Percentiles rank a stretch among this genome's conserved stretches.
phyloP scores from a whole-genome alignment of 345 rosid species.

The Isatis tinctoria region DNA sequence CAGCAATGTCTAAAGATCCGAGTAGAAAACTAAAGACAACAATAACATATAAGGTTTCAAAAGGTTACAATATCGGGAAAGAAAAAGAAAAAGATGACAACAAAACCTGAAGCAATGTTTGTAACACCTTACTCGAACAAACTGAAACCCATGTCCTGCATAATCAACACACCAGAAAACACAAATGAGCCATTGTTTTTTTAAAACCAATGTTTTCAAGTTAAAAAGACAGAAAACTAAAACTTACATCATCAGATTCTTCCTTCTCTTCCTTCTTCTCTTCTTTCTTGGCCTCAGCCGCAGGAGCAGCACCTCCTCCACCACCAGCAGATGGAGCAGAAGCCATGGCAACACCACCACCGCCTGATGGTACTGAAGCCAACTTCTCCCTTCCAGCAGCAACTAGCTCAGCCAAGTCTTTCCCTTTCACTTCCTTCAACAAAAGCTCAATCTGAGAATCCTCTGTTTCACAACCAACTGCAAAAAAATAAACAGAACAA shows the following conservation, averaged over 20 bases:
- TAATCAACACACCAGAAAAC: neutral
- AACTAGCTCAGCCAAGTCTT: constrained; percentile 70
- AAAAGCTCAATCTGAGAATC: constrained; percentile 58
- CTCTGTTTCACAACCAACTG: constrained; percentile 73
- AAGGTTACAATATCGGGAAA: neutral
- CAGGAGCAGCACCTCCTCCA: constrained; percentile 38
- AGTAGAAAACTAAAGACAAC: constrained; percentile 9
- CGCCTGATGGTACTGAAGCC: constrained; percentile 69
- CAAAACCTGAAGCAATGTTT: neutral
- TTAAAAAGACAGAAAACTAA: neutral
- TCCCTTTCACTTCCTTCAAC: constrained; percentile 58
- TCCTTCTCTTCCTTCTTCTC: constrained; percentile 78
- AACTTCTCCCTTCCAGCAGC: constrained; percentile 83
- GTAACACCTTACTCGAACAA: constrained; percentile 40
- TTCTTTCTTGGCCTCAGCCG: constrained; percentile 75
- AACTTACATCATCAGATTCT: constrained; percentile 76
- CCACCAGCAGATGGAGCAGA: constrained; percentile 38
- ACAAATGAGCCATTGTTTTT: neutral
- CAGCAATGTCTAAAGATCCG: neutral
- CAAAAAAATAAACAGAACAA: neutral
- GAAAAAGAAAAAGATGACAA: neutral
- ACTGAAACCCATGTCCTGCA: constrained; percentile 70
- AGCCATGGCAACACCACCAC: constrained; percentile 45
- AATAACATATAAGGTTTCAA: neutral
- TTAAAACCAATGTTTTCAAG: neutral